phyloP scores from a whole-genome alignment of 768 basidiomycete genomes.

The Tylopilus rubrobrunneus region DNA sequence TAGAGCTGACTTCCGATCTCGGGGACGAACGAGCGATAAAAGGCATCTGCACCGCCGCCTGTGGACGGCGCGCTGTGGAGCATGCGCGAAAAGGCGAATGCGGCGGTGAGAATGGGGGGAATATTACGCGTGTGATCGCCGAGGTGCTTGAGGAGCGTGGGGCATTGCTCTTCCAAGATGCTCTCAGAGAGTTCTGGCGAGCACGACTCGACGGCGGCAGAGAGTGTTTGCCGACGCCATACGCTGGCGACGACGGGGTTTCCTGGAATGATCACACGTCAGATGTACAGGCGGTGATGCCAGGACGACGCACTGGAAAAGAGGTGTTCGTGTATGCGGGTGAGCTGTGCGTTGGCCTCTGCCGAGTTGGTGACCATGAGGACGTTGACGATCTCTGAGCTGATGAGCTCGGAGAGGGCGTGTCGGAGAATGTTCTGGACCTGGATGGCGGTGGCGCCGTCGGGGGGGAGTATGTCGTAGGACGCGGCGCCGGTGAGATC shows the following conservation, averaged over 20 bases:
- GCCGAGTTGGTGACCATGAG: slow-evolving; percentile 82
- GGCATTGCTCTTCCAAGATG: slow-evolving; percentile 71
- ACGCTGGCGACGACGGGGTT: slow-evolving; percentile 87
- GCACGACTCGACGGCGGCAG: slow-evolving; percentile 50
- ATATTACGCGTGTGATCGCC: slow-evolving; percentile 40
- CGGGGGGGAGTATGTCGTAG: slow-evolving; percentile 39
- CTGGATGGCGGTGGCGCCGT: slow-evolving; percentile 57
- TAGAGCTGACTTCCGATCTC: slow-evolving; percentile 73
- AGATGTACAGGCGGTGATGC: neutral
- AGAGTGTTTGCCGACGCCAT: slow-evolving; percentile 48
- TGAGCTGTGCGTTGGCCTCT: slow-evolving; percentile 81
- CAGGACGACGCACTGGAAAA: slow-evolving; percentile 60
- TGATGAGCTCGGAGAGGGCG: slow-evolving; percentile 68
- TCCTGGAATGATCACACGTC: slow-evolving; percentile 39
- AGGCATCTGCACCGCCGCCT: slow-evolving; percentile 52
- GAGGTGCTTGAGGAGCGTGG: slow-evolving; percentile 56
- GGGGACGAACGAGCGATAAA: slow-evolving; percentile 84
- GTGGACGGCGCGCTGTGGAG: slow-evolving; percentile 64
- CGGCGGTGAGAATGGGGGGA: slow-evolving; percentile 62
- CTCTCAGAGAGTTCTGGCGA: slow-evolving; percentile 64
- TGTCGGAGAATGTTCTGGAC: slow-evolving; percentile 79
- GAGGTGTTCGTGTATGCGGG: slow-evolving; percentile 84
- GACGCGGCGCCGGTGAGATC: slow-evolving; percentile 48
- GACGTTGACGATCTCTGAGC: slow-evolving; percentile 79
- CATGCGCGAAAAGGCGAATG: slow-evolving; percentile 82